These are phyloP conservation scores for Isoetes engelmannii DNA, from an alignment of 83 land plant species.

Conservation along the genomic window DNA sequence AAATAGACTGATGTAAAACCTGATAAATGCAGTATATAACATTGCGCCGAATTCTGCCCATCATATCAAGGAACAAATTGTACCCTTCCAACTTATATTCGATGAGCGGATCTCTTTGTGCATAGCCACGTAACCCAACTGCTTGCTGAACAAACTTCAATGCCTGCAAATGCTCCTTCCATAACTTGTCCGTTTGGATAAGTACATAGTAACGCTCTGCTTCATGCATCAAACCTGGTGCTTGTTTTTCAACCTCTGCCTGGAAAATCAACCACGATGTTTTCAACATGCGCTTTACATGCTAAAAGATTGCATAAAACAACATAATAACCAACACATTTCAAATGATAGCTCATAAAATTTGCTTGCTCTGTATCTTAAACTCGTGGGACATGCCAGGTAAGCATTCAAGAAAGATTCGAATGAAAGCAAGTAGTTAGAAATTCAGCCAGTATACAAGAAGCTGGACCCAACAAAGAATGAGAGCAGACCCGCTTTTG, in stretches of 20 bases:
- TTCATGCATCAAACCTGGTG: constrained; percentile 94
- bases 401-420: too few relatives aligned
- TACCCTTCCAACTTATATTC: constrained; percentile 99
- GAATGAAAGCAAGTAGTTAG: too few relatives aligned
- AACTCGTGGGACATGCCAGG: too few relatives aligned
- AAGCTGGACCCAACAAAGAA: too few relatives aligned
- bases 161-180: constrained; percentile 99
- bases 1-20: constrained; percentile 30
- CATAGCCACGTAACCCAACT: constrained; percentile 94
- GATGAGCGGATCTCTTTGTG: constrained; percentile 95
- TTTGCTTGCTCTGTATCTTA: neutral
- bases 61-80: constrained; percentile 93
- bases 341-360: neutral
- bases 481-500: constrained; percentile 60
- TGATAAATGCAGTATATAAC: constrained; percentile 92
- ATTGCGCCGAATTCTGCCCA: constrained; percentile 91
- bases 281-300: neutral
- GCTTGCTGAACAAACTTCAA: constrained; percentile 96
- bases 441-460: too few relatives aligned
- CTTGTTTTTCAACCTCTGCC: constrained; percentile 76
- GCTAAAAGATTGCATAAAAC: neutral
- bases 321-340: neutral
- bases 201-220: constrained; percentile 89
- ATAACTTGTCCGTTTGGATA: constrained; percentile 78
- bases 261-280: constrained; percentile 21